Conservation (phyloP, 2,329 filamentous ascomycete genomes). For the Emericellopsis atlantica region DNA sequence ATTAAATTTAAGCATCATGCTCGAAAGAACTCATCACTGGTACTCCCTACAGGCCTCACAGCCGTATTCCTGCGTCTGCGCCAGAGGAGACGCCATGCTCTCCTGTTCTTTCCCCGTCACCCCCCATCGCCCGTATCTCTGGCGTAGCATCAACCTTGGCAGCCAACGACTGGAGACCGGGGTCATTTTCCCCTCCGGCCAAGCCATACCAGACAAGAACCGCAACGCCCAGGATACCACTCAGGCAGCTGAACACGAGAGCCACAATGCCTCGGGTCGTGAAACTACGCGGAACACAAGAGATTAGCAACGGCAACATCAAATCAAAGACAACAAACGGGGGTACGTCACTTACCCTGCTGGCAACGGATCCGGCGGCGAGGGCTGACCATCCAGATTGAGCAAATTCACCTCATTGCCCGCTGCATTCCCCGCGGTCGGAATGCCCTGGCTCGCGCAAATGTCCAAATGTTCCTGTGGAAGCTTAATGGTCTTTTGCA, state of each 20-base stretch:
- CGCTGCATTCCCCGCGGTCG: conserved; percentile 58
- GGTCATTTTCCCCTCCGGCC: background rate
- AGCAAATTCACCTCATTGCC: conserved; percentile 53
- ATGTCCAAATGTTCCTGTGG: conserved; percentile 44
- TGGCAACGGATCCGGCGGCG: conserved; percentile 42
- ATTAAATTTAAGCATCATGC: no score
- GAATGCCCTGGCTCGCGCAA: conserved; percentile 39
- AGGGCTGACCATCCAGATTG: conserved; percentile 50
- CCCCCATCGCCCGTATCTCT: no score
- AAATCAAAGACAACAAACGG: background rate
- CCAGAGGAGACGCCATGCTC: no score
- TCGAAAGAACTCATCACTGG: no score
- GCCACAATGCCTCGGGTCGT: conserved; percentile 61
- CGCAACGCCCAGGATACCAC: conserved; percentile 54
- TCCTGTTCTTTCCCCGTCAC: no score
- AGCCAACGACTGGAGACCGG: no score
- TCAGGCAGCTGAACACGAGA: conserved; percentile 57
- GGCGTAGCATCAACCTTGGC: no score
- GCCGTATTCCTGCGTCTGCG: no score
- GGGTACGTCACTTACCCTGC: conserved; percentile 35
- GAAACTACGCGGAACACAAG: conserved; percentile 30
- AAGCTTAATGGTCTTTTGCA: conserved; percentile 49
- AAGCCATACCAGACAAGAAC: conserved; percentile 57
- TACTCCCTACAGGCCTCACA: no score
- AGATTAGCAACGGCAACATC: background rate